Conservation (phyloP, 2,329 filamentous ascomycete species). For the Thielaviopsis populi region DNA sequence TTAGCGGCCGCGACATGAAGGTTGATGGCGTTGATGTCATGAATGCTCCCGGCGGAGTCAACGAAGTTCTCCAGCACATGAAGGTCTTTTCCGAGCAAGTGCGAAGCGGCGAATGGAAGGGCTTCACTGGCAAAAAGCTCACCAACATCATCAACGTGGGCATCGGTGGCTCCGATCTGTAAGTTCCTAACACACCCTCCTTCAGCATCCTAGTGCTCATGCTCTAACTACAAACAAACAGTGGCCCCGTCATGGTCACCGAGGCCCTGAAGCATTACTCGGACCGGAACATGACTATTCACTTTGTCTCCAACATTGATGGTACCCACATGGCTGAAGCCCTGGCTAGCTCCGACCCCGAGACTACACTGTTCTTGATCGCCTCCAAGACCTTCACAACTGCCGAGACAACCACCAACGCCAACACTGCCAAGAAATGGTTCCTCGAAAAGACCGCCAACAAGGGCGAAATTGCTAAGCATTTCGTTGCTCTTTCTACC, state of each 20-base stretch:
- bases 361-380: constrained; percentile 97
- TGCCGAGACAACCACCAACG: constrained; percentile 91
- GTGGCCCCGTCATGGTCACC: constrained; percentile 96
- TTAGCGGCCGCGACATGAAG: constrained; percentile 63
- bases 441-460: constrained; percentile 69
- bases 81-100: constrained; percentile 96
- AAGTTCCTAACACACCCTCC: constrained; percentile 32
- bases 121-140: constrained; percentile 92
- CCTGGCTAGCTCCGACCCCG: constrained; percentile 72
- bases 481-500: constrained; percentile 95
- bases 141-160: constrained; percentile 94
- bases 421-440: constrained; percentile 93
- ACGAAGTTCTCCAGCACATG: constrained; percentile 87
- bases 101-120: constrained; percentile 90
- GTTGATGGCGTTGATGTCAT: constrained; percentile 91
- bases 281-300: constrained; percentile 68
- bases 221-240: constrained; percentile 25
- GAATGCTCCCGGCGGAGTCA: constrained; percentile 73
- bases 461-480: constrained; percentile 86
- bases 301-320: constrained; percentile 99
- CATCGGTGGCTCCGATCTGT: constrained; percentile 97
- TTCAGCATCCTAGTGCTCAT: constrained; percentile 19
- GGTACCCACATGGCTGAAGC: constrained; percentile 96
- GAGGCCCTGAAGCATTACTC: constrained; percentile 95
- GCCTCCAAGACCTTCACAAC: constrained; percentile 99